A percentile compares a stretch with the other conserved stretches of the same genome.
These are phyloP conservation scores for Raphanus hybrid DNA, from an alignment of 441 rosid species.

Conservation along the genomic window DNA sequence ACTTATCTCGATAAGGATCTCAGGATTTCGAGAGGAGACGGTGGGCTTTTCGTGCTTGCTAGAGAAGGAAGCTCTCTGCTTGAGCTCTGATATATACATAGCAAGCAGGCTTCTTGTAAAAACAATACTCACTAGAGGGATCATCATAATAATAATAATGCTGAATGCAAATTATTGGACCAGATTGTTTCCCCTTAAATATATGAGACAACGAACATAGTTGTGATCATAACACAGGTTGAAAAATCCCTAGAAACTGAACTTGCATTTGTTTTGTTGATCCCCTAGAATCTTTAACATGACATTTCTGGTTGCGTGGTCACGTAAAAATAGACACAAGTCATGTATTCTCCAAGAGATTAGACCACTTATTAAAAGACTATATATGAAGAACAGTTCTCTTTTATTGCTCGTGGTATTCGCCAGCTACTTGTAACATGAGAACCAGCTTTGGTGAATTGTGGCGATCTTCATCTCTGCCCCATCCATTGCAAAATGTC, in stretches of 20 bases:
- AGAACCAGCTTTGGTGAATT: slow-evolving; percentile 2
- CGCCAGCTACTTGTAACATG: neutral
- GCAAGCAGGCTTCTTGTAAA: slow-evolving; percentile 33
- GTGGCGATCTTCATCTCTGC: slow-evolving; percentile 44
- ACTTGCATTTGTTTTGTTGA: neutral
- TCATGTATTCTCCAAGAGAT: slow-evolving; percentile 58
- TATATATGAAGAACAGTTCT: neutral
- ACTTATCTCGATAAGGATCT: slow-evolving; percentile 90
- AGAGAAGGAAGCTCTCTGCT: slow-evolving; percentile 92
- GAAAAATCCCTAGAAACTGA: neutral
- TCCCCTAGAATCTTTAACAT: neutral
- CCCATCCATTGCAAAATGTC: slow-evolving; percentile 77
- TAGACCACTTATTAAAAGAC: slow-evolving; percentile 40
- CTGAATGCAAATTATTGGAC: slow-evolving; percentile 23
- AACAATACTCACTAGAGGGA: slow-evolving; percentile 21
- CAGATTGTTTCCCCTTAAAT: neutral
- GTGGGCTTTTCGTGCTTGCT: slow-evolving; percentile 92
- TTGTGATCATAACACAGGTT: neutral
- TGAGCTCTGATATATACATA: slow-evolving; percentile 31
- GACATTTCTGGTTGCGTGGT: neutral
- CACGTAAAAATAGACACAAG: slow-evolving; percentile 48
- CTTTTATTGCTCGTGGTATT: neutral
- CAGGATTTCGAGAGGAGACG: slow-evolving; percentile 93
- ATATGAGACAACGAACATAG: slow-evolving; percentile 4
- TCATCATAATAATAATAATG: slow-evolving; percentile 25